phyloP scores from a whole-genome alignment of 495 filamentous ascomycete species.

The Pyrenula aspistea region DNA sequence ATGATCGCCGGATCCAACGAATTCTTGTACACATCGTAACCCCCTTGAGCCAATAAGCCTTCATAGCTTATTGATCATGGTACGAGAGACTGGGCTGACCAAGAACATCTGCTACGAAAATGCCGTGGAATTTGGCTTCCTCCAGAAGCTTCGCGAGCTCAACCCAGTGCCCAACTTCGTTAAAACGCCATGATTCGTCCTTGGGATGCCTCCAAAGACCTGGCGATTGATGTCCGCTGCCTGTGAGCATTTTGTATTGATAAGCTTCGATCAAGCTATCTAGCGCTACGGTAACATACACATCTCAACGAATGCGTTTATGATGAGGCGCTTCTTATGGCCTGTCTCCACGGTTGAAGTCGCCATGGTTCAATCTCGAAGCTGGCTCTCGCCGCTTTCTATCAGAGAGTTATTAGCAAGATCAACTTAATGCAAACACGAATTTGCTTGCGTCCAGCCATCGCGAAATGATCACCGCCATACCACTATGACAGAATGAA shows the following conservation, averaged over 20 bases:
- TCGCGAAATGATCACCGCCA: not conserved
- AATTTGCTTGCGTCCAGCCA: not conserved
- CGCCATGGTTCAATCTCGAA: not conserved
- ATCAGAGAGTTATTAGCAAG: not conserved
- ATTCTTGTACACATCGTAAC: conserved; percentile 54
- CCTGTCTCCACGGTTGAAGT: not conserved
- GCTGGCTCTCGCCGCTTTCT: not conserved
- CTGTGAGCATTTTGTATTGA: conserved; percentile 10
- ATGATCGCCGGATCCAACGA: conserved; percentile 45
- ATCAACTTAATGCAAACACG: not conserved
- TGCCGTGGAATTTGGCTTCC: conserved; percentile 39
- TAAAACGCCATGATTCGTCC: conserved; percentile 39
- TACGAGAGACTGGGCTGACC: conserved; percentile 13
- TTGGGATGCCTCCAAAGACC: conserved; percentile 42
- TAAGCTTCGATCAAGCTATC: not conserved
- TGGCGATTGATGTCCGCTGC: conserved; percentile 40
- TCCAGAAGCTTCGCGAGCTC: conserved; percentile 37
- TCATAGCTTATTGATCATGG: not conserved
- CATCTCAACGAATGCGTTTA: conserved; percentile 51
- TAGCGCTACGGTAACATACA: conserved; percentile 15
- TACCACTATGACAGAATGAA: not conserved
- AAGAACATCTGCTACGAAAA: conserved; percentile 44
- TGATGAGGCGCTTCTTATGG: conserved; percentile 32
- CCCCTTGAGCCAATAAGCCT: conserved; percentile 19
- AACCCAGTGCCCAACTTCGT: conserved; percentile 38